Percentiles rank a stretch among this genome's conserved stretches.
Evolutionary conservation across 768 basidiomycete species (phyloP).

Genomic region (Cubamyces lactineus): DNA sequence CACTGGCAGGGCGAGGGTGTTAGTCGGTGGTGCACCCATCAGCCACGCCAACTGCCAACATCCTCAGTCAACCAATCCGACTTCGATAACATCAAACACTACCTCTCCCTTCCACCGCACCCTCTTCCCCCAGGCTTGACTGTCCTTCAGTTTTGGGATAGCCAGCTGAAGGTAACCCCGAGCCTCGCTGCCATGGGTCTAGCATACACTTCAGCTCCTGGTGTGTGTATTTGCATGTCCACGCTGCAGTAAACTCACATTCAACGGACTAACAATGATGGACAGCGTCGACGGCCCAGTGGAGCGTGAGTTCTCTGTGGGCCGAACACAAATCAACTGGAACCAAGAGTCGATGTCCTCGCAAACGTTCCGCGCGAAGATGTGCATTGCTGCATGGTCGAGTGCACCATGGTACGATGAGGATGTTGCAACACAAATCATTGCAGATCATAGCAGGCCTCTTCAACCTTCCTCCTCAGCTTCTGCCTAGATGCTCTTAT

Average conservation of each 20-base stretch:
- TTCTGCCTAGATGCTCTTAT: too few relatives aligned
- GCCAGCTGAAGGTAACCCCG: background rate
- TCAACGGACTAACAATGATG: too few relatives aligned
- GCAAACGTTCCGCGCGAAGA: constrained; percentile 1
- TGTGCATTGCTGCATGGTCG: background rate
- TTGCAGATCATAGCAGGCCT: background rate
- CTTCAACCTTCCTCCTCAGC: too few relatives aligned
- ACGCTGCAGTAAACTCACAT: too few relatives aligned
- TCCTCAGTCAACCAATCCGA: too few relatives aligned
- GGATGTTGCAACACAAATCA: background rate
- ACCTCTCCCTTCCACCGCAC: background rate
- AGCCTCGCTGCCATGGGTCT: background rate
- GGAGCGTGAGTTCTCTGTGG: background rate
- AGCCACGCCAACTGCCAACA: too few relatives aligned
- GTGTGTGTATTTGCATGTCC: background rate
- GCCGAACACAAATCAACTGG: constrained; percentile 2
- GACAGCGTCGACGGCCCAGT: background rate
- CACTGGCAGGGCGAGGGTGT: too few relatives aligned
- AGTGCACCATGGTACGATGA: background rate
- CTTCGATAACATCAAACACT: background rate
- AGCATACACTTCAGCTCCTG: background rate
- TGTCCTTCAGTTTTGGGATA: background rate
- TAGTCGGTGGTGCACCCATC: too few relatives aligned
- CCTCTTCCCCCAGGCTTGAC: background rate
- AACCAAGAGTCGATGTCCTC: constrained; percentile 6